Percentiles rank a stretch among this genome's conserved stretches.
Conservation (phyloP, 805 yeast species). For the Yarrowia sp. region DNA sequence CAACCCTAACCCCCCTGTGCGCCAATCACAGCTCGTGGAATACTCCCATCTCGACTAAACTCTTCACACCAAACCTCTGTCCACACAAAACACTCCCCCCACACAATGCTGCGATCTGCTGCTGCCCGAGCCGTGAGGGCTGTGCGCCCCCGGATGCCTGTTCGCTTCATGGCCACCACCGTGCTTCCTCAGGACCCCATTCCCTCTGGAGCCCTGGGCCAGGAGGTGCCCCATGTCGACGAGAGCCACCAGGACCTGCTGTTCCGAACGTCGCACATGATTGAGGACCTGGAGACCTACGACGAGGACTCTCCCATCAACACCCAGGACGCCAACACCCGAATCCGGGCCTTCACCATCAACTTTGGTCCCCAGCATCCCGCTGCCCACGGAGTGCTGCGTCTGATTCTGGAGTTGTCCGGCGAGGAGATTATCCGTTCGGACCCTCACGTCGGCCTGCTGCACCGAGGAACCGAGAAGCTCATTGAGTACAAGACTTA, state of each 20-base stretch:
- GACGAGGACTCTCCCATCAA: slow-evolving; percentile 26
- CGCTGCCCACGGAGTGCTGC: slow-evolving; percentile 89
- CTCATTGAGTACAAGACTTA: slow-evolving; percentile 83
- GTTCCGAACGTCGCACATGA: slow-evolving; percentile 22
- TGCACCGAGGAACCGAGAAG: slow-evolving; percentile 88
- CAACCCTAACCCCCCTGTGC: slow-evolving; percentile 24
- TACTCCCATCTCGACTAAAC: slow-evolving; percentile 19
- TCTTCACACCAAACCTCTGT: background rate
- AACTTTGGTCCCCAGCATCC: slow-evolving; percentile 95
- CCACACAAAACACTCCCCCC: background rate
- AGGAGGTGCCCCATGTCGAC: slow-evolving; percentile 24
- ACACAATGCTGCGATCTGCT: slow-evolving; percentile 27
- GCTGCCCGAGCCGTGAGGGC: slow-evolving; percentile 27
- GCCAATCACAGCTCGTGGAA: slow-evolving; percentile 17
- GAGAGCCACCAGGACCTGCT: slow-evolving; percentile 25
- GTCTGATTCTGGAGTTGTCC: slow-evolving; percentile 78
- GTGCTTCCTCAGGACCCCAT: slow-evolving; percentile 18
- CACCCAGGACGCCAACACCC: slow-evolving; percentile 35
- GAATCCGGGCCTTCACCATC: slow-evolving; percentile 83
- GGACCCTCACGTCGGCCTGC: slow-evolving; percentile 85
- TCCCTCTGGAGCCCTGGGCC: slow-evolving; percentile 26
- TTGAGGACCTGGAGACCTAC: slow-evolving; percentile 20
- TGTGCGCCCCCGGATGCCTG: slow-evolving; percentile 23
- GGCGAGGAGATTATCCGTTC: slow-evolving; percentile 86
- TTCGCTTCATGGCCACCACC: slow-evolving; percentile 24